Conservation (phyloP, 1,139 yeast genomes). For the Saccharomycopsis hybrid region DNA sequence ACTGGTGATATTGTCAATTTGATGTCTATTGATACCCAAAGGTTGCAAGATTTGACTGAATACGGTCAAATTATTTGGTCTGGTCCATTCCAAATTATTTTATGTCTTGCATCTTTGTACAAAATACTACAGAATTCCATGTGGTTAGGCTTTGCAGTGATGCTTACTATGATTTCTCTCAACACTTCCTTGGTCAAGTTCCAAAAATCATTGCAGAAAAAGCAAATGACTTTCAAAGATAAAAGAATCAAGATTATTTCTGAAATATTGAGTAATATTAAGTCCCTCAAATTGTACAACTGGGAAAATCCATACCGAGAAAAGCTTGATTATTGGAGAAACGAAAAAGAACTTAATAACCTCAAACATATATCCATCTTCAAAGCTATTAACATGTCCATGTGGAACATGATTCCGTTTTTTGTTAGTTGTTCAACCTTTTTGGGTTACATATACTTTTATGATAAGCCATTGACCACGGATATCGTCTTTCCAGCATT, state of each 20-base stretch:
- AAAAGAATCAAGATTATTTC: constrained; percentile 68
- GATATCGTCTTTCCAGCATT: constrained; percentile 95
- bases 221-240: constrained; percentile 63
- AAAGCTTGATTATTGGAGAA: constrained; percentile 73
- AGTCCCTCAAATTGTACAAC: constrained; percentile 85
- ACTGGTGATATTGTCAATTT: constrained; percentile 98
- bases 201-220: constrained; percentile 74
- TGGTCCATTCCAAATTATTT: constrained; percentile 85
- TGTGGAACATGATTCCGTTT: constrained; percentile 86
- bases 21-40: constrained; percentile 95
- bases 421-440: constrained; percentile 89
- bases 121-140: constrained; percentile 77
- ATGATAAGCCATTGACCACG: constrained; percentile 66
- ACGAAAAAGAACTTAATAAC: constrained; percentile 78
- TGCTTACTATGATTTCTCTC: constrained; percentile 79
- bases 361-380: constrained; percentile 72
- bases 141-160: constrained; percentile 94
- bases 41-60: constrained; percentile 85
- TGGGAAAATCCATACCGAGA: constrained; percentile 88
- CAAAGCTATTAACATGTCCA: constrained; percentile 65
- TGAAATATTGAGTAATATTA: constrained; percentile 86
- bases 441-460: constrained; percentile 66
- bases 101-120: constrained; percentile 74
- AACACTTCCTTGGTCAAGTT: constrained; percentile 67
- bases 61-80: constrained; percentile 90